A percentile compares a stretch with the other conserved stretches of the same genome.
Conservation (phyloP, 2,329 filamentous ascomycete species). For the Westerdykella ornata region DNA sequence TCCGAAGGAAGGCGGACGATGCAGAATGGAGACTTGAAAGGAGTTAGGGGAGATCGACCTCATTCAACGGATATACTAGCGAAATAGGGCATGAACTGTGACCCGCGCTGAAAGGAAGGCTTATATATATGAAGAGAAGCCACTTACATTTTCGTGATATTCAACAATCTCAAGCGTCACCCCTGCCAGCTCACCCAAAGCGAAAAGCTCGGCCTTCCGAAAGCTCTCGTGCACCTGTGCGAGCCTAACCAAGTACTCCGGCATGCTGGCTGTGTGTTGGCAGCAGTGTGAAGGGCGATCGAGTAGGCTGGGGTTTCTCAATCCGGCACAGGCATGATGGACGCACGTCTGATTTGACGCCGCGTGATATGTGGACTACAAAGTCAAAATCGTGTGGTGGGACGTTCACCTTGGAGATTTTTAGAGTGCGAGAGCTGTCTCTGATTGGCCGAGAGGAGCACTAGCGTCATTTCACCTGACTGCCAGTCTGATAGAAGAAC, state of each 20-base stretch:
- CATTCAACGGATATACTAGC: neutral
- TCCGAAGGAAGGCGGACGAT: slow-evolving; percentile 61
- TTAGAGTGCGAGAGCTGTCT: too few relatives aligned
- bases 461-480: too few relatives aligned
- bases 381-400: too few relatives aligned
- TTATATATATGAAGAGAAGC: slow-evolving; percentile 2
- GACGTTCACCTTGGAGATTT: too few relatives aligned
- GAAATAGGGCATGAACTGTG: neutral
- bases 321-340: too few relatives aligned
- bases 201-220: slow-evolving; percentile 72
- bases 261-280: slow-evolving; percentile 15
- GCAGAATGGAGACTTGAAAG: slow-evolving; percentile 75
- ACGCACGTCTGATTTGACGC: too few relatives aligned
- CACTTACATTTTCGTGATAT: slow-evolving; percentile 66
- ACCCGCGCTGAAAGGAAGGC: neutral
- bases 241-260: slow-evolving; percentile 82
- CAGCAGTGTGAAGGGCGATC: too few relatives aligned
- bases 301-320: too few relatives aligned
- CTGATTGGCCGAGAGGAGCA: too few relatives aligned
- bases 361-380: too few relatives aligned
- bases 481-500: too few relatives aligned
- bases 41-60: slow-evolving; percentile 6
- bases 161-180: slow-evolving; percentile 65
- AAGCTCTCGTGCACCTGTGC: slow-evolving; percentile 89
- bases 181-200: slow-evolving; percentile 63